A percentile compares a stretch with the other conserved stretches of the same genome.
Conservation (phyloP, 257 asterid species). For the Solanum chiquidenum region DNA sequence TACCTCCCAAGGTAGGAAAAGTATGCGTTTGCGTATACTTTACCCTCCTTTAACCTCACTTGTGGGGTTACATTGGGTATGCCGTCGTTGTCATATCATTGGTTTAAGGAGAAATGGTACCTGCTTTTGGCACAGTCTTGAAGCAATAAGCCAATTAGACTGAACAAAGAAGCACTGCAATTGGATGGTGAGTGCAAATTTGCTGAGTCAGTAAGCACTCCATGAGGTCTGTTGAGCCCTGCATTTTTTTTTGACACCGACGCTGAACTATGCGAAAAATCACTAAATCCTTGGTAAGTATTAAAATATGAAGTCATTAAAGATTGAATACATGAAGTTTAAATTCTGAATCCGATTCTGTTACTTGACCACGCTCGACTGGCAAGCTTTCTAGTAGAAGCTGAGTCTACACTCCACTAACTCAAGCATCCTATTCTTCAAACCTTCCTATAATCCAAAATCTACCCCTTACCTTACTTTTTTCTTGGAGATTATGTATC, state of each 20-base stretch:
- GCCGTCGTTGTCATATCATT: not conserved
- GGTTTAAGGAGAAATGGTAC: not conserved
- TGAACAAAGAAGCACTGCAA: not conserved
- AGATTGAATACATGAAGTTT: not conserved
- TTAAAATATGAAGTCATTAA: not conserved
- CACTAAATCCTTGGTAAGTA: not conserved
- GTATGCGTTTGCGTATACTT: not conserved
- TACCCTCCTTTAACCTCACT: not conserved
- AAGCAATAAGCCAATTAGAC: not conserved
- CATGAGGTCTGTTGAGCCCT: not conserved
- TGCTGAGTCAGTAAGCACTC: slow-evolving; percentile 33
- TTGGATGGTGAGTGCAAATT: slow-evolving; percentile 15
- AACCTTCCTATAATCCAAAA: not conserved
- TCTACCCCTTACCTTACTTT: not conserved
- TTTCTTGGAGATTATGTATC: slow-evolving; percentile 1
- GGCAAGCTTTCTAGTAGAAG: slow-evolving; percentile 20
- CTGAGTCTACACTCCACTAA: slow-evolving; percentile 37
- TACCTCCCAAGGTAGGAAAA: not conserved
- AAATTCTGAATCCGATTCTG: not conserved
- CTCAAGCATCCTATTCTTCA: slow-evolving; percentile 20
- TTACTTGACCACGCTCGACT: not conserved
- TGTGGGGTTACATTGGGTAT: not conserved
- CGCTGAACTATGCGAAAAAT: not conserved
- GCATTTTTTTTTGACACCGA: not conserved
- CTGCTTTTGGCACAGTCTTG: not conserved